A percentile compares a stretch with the other conserved stretches of the same genome.
phyloP scores from a whole-genome alignment of 2,329 filamentous ascomycete genomes.

The Penicillium hordei region DNA sequence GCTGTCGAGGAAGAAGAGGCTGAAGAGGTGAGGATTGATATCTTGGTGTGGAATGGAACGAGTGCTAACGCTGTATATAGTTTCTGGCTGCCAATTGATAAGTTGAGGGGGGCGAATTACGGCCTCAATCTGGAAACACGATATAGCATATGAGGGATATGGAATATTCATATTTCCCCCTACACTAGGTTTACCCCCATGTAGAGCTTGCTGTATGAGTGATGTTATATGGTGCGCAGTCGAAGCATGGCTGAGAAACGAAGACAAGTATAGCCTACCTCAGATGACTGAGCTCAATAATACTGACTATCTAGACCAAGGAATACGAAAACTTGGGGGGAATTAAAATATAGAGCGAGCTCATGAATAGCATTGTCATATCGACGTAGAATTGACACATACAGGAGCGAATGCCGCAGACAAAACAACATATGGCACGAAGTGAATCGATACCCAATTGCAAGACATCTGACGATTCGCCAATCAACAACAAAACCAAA shows the following conservation, averaged over 20 bases:
- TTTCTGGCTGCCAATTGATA: conserved; percentile 4
- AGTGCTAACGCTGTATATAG: conserved; percentile 5
- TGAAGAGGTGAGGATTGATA: conserved; percentile 47
- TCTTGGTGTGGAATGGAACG: background rate
- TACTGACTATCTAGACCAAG: too few relatives aligned
- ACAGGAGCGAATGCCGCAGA: conserved; percentile 12
- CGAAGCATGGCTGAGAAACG: background rate
- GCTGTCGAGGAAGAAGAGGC: conserved; percentile 70
- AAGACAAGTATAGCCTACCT: background rate
- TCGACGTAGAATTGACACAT: conserved; percentile 22
- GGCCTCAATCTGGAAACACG: background rate
- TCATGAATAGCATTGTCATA: conserved; percentile 21
- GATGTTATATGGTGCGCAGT: background rate
- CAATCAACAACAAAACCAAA: conserved; percentile 24
- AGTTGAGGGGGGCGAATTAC: too few relatives aligned
- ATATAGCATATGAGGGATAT: background rate
- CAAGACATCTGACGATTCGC: conserved; percentile 22
- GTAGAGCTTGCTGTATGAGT: background rate
- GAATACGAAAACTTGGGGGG: background rate
- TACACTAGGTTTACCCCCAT: background rate
- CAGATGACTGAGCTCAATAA: background rate
- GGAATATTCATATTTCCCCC: background rate
- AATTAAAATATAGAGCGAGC: conserved; percentile 2
- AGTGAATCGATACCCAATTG: conserved; percentile 17
- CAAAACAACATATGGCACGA: conserved; percentile 11